Percentiles rank a stretch among this genome's conserved stretches.
phyloP scores from a whole-genome alignment of 2,329 filamentous ascomycete genomes.

The Alternaria ventricosa region DNA sequence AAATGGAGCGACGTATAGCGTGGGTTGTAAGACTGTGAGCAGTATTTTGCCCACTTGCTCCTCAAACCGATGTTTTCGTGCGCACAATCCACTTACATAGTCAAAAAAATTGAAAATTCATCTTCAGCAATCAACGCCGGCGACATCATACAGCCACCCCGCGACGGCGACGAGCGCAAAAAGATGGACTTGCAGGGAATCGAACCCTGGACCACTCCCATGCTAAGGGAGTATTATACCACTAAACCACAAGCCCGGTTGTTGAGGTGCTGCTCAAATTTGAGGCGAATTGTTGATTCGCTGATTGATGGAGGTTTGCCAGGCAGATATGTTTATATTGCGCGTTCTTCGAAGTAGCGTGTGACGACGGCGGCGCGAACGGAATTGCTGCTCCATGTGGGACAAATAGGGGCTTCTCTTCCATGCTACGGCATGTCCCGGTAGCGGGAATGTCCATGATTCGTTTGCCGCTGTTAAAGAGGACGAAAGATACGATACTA shows the following conservation, averaged over 20 bases:
- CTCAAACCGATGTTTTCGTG: neutral
- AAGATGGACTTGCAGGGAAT: conserved; percentile 16
- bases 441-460: neutral
- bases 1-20: neutral
- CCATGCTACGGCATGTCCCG: neutral
- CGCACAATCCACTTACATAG: neutral
- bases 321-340: neutral
- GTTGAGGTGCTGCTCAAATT: neutral
- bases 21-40: neutral
- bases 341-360: too few species aligned
- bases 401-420: neutral
- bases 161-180: neutral
- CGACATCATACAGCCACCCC: too few species aligned
- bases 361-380: neutral
- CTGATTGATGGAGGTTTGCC: neutral
- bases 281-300: neutral
- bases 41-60: neutral
- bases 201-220: conserved; percentile 17
- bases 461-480: neutral
- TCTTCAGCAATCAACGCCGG: too few species aligned
- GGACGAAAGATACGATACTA: neutral
- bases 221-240: conserved; percentile 14
- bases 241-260: conserved; percentile 15
- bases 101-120: too few species aligned
- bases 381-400: neutral